Percentiles rank a stretch among this genome's conserved stretches.
Evolutionary conservation across 1,139 yeast species (phyloP).

Genomic region (Candida sojae): DNA sequence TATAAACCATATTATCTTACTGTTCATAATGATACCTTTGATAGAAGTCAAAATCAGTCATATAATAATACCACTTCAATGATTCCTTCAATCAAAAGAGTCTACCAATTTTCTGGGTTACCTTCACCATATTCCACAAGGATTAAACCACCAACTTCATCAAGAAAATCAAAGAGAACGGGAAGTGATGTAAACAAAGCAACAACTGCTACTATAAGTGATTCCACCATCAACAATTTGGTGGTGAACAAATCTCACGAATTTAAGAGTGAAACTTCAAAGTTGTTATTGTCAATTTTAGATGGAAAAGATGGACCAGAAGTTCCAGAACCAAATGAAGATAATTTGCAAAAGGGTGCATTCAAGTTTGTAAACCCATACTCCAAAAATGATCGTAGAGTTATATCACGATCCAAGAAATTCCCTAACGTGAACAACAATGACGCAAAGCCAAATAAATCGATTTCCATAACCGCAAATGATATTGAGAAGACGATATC

Average conservation of each 20-base stretch:
- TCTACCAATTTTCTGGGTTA: constrained; percentile 62
- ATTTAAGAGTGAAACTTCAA: constrained; percentile 61
- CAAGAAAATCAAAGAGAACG: constrained; percentile 14
- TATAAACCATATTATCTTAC: constrained; percentile 42
- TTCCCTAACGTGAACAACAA: constrained; percentile 4
- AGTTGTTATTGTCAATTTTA: constrained; percentile 61
- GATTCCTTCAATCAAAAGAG: constrained; percentile 44
- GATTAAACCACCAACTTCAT: constrained; percentile 29
- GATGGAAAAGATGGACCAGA: constrained; percentile 35
- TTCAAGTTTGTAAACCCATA: constrained; percentile 16
- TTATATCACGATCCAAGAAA: constrained; percentile 6
- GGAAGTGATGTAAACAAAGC: constrained; percentile 8
- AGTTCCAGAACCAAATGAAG: constrained; percentile 6
- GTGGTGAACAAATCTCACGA: constrained; percentile 8
- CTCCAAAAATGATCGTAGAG: constrained; percentile 5
- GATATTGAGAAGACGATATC: constrained; percentile 40
- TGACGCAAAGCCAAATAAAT: constrained; percentile 1
- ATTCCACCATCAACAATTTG: neutral
- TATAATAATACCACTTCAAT: constrained; percentile 16
- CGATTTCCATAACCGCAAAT: constrained; percentile 28
- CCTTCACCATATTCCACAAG: constrained; percentile 68
- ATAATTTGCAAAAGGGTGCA: constrained; percentile 4
- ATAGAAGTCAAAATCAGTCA: constrained; percentile 20
- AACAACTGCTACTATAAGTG: constrained; percentile 1
- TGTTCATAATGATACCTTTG: constrained; percentile 25